Evolutionary conservation across 495 filamentous ascomycete genomes (phyloP), one percentile per base, ranked within the genome.

Genomic region (Penicillium soppii): DNA sequence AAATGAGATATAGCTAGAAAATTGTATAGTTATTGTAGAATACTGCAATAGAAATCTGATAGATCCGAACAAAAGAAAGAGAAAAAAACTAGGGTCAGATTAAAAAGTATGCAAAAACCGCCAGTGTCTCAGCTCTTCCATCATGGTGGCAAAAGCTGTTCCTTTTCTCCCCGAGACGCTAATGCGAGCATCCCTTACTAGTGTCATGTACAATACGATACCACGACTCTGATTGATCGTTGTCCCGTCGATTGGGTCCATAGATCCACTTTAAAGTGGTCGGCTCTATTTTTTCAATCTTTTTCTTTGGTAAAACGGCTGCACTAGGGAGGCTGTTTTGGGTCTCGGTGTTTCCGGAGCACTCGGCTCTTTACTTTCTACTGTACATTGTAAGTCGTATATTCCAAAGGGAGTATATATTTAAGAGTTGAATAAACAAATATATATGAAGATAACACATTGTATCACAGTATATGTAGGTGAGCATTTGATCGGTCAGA

Each of bases 251-350:
- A 62, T 61, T 42, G 54, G 50, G 32, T 30, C 52, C 40, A 39
- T 42, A 52, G 53, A 52, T 59, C 50, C 55, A 49, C 53, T 22
- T 7, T 0, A 2, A 7, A 39, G 15, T 47, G 41, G 50, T 2
- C 35, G 16, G 21, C 45, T 16, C n/a, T 1, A 9, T 12, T 19
- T 15, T 9, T 27, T 47, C n/a, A n/a, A n/a, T n/a, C 2, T 56
- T 44, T 61, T 55, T 59, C 26, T 45, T 42, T 49, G 25, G 37
- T 21, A 29, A 64, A 70, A 72, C 69, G 69, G 69, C 52, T 58
- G 65, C 67, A 64, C 69, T 69, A 69, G 67, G 61, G 62, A 65
- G n/a, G 57, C 57, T 63, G 61, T 58, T 66, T 66, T 56, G 59
- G 62, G 58, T 57, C 48, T 53, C 53, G 56, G 56, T 55, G 54